Percentiles rank a stretch among this genome's conserved stretches.
Evolutionary conservation across 2,329 filamentous ascomycete genomes (phyloP).

Genomic region (Phyllachora maydis): DNA sequence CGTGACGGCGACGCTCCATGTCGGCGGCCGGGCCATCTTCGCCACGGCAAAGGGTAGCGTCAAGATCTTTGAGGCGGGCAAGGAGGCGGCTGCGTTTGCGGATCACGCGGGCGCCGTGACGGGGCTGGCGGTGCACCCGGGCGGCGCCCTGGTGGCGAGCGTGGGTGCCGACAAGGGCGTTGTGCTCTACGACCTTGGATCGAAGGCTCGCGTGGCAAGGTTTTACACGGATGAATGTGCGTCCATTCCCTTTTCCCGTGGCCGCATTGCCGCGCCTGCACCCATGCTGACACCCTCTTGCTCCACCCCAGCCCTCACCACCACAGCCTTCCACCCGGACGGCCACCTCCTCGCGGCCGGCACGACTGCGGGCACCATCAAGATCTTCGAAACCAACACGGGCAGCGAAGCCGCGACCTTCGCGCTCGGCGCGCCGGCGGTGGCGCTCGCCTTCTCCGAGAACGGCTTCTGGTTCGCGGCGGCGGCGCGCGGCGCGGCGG

Average conservation of each 20-base stretch:
- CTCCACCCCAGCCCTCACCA: conserved; percentile 47
- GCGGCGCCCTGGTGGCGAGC: conserved; percentile 65
- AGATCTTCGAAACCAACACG: conserved; percentile 72
- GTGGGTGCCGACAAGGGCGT: conserved; percentile 86
- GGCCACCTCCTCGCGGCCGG: conserved; percentile 85
- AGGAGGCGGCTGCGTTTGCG: conserved; percentile 47
- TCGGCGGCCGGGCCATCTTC: conserved; percentile 46
- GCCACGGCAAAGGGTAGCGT: conserved; percentile 58
- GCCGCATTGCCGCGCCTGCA: no score
- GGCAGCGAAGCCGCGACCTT: conserved; percentile 62
- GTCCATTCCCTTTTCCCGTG: conserved; percentile 12
- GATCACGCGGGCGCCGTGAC: conserved; percentile 70
- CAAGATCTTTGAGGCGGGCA: conserved; percentile 58
- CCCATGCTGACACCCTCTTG: no score
- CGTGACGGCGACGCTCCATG: conserved; percentile 44
- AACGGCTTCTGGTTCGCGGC: conserved; percentile 94
- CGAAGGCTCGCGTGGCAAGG: conserved; percentile 39
- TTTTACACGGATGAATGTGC: conserved; percentile 60
- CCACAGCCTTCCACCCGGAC: conserved; percentile 81
- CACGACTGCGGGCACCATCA: conserved; percentile 59
- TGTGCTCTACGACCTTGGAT: conserved; percentile 63
- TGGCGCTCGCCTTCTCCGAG: conserved; percentile 72
- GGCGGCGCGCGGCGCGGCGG: conserved; percentile 54
- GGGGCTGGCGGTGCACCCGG: conserved; percentile 62
- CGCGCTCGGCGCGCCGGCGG: conserved; percentile 44